Evolutionary conservation across 306 rosid species (phyloP).

Genomic region (Inga leiocalycina): DNA sequence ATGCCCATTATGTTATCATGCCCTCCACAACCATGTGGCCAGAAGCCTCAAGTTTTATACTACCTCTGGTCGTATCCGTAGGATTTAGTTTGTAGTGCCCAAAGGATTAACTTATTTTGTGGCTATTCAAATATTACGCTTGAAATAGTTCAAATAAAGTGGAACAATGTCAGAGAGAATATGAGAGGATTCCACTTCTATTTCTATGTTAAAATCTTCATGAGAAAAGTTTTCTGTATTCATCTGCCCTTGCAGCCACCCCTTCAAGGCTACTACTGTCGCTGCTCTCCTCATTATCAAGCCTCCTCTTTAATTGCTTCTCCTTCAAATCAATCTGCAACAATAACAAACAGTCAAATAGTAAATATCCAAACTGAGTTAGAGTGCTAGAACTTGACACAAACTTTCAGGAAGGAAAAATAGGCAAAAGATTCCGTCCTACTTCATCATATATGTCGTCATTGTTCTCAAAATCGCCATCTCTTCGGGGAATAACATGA

Average conservation of each 20-base stretch:
- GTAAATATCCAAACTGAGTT: conserved; percentile 24
- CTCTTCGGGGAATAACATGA: conserved; percentile 74
- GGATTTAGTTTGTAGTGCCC: too few relatives aligned
- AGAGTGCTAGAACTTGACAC: neutral
- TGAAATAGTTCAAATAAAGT: conserved; percentile 20
- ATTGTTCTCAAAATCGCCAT: conserved; percentile 69
- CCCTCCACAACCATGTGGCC: neutral
- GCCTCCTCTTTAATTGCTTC: conserved; percentile 75
- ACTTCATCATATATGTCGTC: conserved; percentile 90
- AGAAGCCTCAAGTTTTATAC: neutral
- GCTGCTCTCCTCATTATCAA: conserved; percentile 86
- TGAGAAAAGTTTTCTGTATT: conserved; percentile 71
- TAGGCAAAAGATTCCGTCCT: conserved; percentile 14
- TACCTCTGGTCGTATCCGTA: too few relatives aligned
- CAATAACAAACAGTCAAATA: neutral
- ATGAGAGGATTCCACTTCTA: conserved; percentile 20
- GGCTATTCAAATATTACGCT: neutral
- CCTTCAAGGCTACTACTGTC: conserved; percentile 46
- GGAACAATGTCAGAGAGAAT: conserved; percentile 10
- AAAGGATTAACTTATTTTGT: neutral
- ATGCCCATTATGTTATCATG: neutral
- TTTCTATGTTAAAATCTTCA: conserved; percentile 15
- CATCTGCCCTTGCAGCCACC: conserved; percentile 79
- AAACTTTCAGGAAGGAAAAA: neutral
- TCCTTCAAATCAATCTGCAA: conserved; percentile 79